Percentiles rank a stretch among this genome's conserved stretches.
phyloP scores from a whole-genome alignment of 2,329 filamentous ascomycete genomes.

The Akanthomyces lecanii region DNA sequence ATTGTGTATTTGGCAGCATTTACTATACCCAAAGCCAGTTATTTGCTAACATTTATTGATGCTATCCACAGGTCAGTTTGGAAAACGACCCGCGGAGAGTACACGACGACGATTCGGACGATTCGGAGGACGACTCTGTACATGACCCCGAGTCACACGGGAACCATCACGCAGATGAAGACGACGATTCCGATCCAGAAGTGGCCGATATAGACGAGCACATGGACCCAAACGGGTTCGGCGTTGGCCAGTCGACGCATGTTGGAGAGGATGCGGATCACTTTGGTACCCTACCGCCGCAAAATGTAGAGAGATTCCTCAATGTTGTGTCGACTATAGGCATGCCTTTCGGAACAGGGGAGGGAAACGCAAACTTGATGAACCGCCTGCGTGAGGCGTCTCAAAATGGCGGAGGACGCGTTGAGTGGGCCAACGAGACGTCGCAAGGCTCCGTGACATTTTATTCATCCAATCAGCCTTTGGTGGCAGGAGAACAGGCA shows the following conservation, averaged over 20 bases:
- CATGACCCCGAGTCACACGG: neutral
- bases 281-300: conserved; percentile 32
- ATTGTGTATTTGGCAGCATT: neutral
- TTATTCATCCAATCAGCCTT: conserved; percentile 34
- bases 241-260: conserved; percentile 35
- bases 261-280: conserved; percentile 25
- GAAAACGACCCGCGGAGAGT: conserved; percentile 60
- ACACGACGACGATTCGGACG: conserved; percentile 23
- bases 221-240: conserved; percentile 40
- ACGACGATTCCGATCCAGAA: conserved; percentile 53
- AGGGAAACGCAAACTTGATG: neutral
- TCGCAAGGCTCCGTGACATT: conserved; percentile 48
- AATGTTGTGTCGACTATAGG: conserved; percentile 41
- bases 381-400: neutral
- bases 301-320: conserved; percentile 39
- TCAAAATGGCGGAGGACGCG: conserved; percentile 16
- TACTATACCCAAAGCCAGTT: too few relatives aligned
- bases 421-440: conserved; percentile 37
- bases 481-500: conserved; percentile 9
- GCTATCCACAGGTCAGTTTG: conserved; percentile 41
- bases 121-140: conserved; percentile 8
- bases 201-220: conserved; percentile 56
- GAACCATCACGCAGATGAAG: conserved; percentile 26
- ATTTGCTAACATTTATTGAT: neutral
- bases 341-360: neutral